Base-by-base conservation (phyloP, 2,329 filamentous ascomycete species). In the Sporothrix humicola region DNA sequence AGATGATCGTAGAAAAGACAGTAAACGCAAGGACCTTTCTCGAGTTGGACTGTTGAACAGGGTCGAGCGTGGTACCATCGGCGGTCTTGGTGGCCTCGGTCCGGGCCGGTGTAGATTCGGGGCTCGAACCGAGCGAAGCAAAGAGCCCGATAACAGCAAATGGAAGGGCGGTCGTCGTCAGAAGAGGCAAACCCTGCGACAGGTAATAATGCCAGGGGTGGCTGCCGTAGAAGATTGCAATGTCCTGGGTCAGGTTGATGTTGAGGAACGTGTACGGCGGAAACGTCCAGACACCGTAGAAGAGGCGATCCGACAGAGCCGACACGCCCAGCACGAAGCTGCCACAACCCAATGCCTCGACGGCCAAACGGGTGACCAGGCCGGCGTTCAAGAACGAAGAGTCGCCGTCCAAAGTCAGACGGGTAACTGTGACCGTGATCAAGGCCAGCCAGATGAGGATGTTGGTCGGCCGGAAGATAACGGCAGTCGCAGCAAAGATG, bases 171-270 rank as follows among this genome's bases (percentile, higher is more conserved):
- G 93, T 95, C 9, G 92, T 97, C 46, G 96, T 90, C 5, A 98
- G 88, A 0, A 98, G 87, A 1, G 96, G 95, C 37, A 97, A 86
- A 4, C 94, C 96, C 82, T 99, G 95, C 0, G 93, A 92, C 44
- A 97, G 82, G 81, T 98, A 99, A 83, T 98, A 99, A 81, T 98
- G 94, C 87, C 92, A 92, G 75, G 93, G 90, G 82, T 97, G 98
- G 66, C 85, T 88, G 26, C 96, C 96, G 80, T 99, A 99, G 82
- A 98, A 98, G 66, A 95, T 89, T 37, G 96, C 94, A 6, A 99
- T 87, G 8, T 92, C 93, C 81, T 97, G 92, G 23, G 91, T 89
- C 72, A 99, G 87, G 83, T 99, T 99, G 85, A 98, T 95, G 79
- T 95, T 89, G 73, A 98, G 87, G 83, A 94, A 98, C 73, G 92